Evolutionary conservation across 164 flowering plant genomes (phyloP).

Genomic region (Platanus orientalis): DNA sequence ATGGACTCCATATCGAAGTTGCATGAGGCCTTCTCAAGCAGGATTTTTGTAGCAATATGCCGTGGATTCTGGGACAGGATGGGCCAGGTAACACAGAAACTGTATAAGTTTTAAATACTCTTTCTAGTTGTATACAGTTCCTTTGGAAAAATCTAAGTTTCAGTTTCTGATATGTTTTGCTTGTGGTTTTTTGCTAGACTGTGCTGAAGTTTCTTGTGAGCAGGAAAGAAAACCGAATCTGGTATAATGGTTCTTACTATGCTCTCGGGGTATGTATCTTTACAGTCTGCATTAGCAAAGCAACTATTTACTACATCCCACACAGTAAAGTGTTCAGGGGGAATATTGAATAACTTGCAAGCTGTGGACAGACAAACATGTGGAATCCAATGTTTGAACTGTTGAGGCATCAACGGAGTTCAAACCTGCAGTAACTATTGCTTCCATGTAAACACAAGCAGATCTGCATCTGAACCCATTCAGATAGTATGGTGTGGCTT

Average conservation of each 20-base stretch:
- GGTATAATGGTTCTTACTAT: slow-evolving; percentile 53
- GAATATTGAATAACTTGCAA: no score
- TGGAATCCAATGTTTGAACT: no score
- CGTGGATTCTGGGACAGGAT: slow-evolving; percentile 92
- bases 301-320: no score
- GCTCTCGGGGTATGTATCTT: slow-evolving; percentile 46
- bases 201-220: slow-evolving; percentile 44
- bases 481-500: no score
- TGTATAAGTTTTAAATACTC: neutral
- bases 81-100: slow-evolving; percentile 67
- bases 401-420: no score
- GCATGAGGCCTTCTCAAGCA: slow-evolving; percentile 70
- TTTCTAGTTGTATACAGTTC: slow-evolving; percentile 38
- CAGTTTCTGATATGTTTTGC: slow-evolving; percentile 34
- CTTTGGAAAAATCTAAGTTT: slow-evolving; percentile 12
- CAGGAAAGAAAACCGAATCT: slow-evolving; percentile 47
- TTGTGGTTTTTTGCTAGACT: slow-evolving; percentile 22
- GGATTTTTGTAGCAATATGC: slow-evolving; percentile 64
- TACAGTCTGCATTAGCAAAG: neutral
- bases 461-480: no score
- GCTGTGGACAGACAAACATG: no score
- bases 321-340: no score
- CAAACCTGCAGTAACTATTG: no score
- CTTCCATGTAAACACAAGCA: no score
- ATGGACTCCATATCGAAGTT: slow-evolving; percentile 63